phyloP scores from a whole-genome alignment of 225 moss, liverwort and hornwort genomes.

The Neckera pumila region DNA sequence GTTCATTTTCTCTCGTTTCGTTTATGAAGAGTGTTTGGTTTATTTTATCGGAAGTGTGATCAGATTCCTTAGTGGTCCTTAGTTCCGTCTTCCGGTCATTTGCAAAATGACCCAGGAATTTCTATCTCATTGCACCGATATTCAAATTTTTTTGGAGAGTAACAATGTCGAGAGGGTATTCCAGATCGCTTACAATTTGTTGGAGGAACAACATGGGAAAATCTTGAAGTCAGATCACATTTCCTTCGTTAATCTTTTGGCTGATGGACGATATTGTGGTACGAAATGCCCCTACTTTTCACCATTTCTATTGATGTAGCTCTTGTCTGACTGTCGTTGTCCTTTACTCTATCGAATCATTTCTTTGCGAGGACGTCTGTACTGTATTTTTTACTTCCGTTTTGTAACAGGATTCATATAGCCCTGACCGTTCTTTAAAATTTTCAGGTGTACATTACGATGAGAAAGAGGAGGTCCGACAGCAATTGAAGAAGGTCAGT shows the following conservation, averaged over 20 bases:
- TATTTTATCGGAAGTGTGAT: background rate
- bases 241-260: slow-evolving; percentile 70
- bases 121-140: background rate
- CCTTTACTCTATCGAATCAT: background rate
- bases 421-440: background rate
- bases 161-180: background rate
- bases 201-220: slow-evolving; percentile 60
- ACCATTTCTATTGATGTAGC: background rate
- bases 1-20: background rate
- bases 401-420: background rate
- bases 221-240: slow-evolving; percentile 60
- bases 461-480: slow-evolving; percentile 79
- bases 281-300: background rate
- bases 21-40: background rate
- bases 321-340: background rate
- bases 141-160: background rate
- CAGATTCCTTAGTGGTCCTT: background rate
- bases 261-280: slow-evolving; percentile 73
- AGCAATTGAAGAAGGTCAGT: slow-evolving; percentile 51
- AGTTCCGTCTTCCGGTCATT: background rate
- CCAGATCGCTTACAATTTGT: slow-evolving; percentile 59
- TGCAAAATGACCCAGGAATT: background rate
- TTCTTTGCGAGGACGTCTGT: background rate
- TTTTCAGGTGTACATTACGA: slow-evolving; percentile 64
- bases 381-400: background rate